Evolutionary conservation across 768 basidiomycete genomes (phyloP), one percentile per base, ranked within the genome.

Genomic region (Psilocybe tampanensis): DNA sequence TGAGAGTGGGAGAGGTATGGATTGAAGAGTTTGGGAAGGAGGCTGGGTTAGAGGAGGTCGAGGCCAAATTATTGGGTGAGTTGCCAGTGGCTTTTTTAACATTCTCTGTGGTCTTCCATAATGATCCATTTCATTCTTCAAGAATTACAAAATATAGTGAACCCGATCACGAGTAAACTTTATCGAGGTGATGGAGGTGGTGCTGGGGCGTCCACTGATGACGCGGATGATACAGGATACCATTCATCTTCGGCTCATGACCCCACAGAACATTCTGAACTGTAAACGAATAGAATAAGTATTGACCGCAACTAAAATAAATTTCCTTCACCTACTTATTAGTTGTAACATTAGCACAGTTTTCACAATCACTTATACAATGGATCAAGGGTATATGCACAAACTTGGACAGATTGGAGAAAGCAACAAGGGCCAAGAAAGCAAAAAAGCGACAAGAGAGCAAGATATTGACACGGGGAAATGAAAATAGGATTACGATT

Each of bases 1-100:
- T 93, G 69, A 86, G 87, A 74, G 90, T 91, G 61, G 83, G 80
- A 47, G 76, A 78, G 26, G 85, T 88, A 47, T 95, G 92, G 91
- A 76, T 92, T 54, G 92, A 95, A 17, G 80, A 85, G 59, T 76
- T 87, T 65, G 82, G 84, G 11, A 72, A 79, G 44, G 72, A 71
- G 13, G 93, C 92, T 2, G 76, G 76, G 23, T 80, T 86, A 34
- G 90, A 90, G 58, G 90, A 91, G 50, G 72, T 92, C 44, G 91
- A 94, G 70, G 91, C 93, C 74, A 89, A 90, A 74, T 72, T 90
- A 60, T 70, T 74, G 24, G 79, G 75, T 74, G 51, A 5, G 70
- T 63, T 15, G 26, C 19, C 11, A 5, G 70, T 63, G 12, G 26
- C 19, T 8, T 29, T 9, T 29, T 54, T 34, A 21, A 47, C 52